Evolutionary conservation across 2,329 filamentous ascomycete species (phyloP).

Genomic region (Colletotrichum sp.): DNA sequence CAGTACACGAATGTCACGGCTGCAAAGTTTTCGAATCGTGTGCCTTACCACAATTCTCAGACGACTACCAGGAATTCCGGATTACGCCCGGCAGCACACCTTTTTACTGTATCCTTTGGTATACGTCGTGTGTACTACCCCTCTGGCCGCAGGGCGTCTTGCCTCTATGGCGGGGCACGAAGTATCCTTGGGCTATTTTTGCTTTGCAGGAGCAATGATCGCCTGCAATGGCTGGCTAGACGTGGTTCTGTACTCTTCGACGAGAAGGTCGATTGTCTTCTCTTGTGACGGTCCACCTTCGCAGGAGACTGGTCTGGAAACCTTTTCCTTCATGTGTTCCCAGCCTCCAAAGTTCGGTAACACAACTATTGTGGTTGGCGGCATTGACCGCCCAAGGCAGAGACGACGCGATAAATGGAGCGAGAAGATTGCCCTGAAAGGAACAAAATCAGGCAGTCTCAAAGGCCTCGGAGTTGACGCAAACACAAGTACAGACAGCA

Average conservation of each 20-base stretch:
- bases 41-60: neutral
- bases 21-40: neutral
- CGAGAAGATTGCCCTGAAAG: constrained; percentile 13
- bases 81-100: constrained; percentile 47
- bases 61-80: neutral
- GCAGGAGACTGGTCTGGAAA: constrained; percentile 53
- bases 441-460: neutral
- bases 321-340: constrained; percentile 55
- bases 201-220: constrained; percentile 63
- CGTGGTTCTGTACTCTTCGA: constrained; percentile 57
- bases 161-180: constrained; percentile 61
- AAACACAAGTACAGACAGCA: constrained; percentile 35
- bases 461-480: neutral
- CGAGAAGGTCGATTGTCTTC: constrained; percentile 58
- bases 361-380: constrained; percentile 37
- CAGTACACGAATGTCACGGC: neutral
- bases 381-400: constrained; percentile 12
- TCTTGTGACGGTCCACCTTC: constrained; percentile 35
- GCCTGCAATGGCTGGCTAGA: constrained; percentile 61
- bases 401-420: constrained; percentile 13
- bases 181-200: constrained; percentile 60
- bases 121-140: constrained; percentile 72
- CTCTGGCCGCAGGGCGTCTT: constrained; percentile 68
- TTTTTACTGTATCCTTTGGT: constrained; percentile 73
- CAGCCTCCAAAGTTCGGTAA: constrained; percentile 44